Evolutionary conservation across 78 protist genomes (phyloP), one percentile per base, ranked within the genome.

Genomic region (Dictyostelium firmibasis): DNA sequence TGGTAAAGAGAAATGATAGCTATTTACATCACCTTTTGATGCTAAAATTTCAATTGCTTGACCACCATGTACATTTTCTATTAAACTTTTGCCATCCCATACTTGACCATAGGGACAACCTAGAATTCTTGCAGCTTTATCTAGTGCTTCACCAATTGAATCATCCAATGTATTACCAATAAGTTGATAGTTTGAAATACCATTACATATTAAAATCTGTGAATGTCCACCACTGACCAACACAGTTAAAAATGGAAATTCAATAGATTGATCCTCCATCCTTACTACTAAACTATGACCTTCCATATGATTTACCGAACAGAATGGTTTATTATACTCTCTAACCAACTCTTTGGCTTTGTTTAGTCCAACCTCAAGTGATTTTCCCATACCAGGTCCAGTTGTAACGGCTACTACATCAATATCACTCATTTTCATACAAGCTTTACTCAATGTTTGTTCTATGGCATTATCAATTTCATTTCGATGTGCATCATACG

Each of bases 91-190:
- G 11, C 95, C 95, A 64, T 85, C 85, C 31, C 20, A 47, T 3
- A 85, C 88, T 38, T 70, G 76, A 2, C 87, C 92, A 77, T 81
- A 92, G 16, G 27, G 20, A 77, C 96, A 86, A 53, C 44, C 96
- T 0, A 79, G 0, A 9, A 72, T 44, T 25, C 86, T 33, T 7
- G 93, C 89, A 0, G 85, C 89, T 83, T 98, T 98, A 47, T 98
- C 98, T 18, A 96, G 93, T 41, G 97, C 95, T 74, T 98, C 98
- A 20, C 98, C 98, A 5, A 97, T 76, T 10, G 98, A 96, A 84
- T 98, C 98, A 60, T 98, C 98, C 69, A 93, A 53, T 14, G 98
- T 98, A 25, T 84, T 62, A 1, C 97, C 98, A 7, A 97, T 38
- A 23, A 91, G 69, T 27, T 41, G 25, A 57, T 97, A 97, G 0